A percentile compares a stretch with the other conserved stretches of the same genome.
Evolutionary conservation across 495 filamentous ascomycete genomes (phyloP).

Genomic region (Stereocaulon alpinum): DNA sequence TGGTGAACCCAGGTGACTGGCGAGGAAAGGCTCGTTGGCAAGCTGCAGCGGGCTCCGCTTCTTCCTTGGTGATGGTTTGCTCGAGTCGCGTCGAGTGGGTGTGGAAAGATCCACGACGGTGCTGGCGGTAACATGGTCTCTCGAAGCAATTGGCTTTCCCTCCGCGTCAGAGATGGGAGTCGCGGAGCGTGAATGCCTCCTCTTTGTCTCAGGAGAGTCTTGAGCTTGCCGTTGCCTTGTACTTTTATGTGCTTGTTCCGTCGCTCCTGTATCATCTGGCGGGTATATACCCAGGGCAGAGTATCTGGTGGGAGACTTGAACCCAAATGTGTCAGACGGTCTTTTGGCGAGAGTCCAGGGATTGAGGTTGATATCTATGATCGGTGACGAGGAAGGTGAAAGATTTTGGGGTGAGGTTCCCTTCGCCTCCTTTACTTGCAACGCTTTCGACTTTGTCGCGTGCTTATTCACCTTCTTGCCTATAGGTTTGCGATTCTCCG

Average conservation of each 20-base stretch:
- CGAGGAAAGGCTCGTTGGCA: neutral
- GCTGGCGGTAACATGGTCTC: neutral
- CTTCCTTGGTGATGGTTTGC: slow-evolving; percentile 7
- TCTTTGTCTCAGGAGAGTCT: neutral
- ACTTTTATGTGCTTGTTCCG: neutral
- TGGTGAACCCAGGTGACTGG: neutral
- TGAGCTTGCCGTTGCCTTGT: neutral
- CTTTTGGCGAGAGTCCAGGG: slow-evolving; percentile 19
- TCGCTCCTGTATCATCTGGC: neutral
- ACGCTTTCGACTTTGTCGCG: neutral
- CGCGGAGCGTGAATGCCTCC: slow-evolving; percentile 3
- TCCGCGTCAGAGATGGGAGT: slow-evolving; percentile 5
- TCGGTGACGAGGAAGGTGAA: neutral
- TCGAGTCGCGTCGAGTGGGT: neutral
- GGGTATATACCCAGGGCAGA: slow-evolving; percentile 16
- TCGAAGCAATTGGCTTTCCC: neutral
- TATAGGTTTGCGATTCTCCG: slow-evolving; percentile 2
- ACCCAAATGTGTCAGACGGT: slow-evolving; percentile 11
- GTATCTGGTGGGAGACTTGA: slow-evolving; percentile 13
- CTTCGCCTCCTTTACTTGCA: neutral
- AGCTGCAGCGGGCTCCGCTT: slow-evolving; percentile 13
- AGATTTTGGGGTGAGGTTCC: neutral
- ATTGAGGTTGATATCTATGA: slow-evolving; percentile 8
- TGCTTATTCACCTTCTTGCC: slow-evolving; percentile 1
- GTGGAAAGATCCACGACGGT: neutral